phyloP scores from a whole-genome alignment of 2,329 filamentous ascomycete species.

The Coleophoma cylindrospora region DNA sequence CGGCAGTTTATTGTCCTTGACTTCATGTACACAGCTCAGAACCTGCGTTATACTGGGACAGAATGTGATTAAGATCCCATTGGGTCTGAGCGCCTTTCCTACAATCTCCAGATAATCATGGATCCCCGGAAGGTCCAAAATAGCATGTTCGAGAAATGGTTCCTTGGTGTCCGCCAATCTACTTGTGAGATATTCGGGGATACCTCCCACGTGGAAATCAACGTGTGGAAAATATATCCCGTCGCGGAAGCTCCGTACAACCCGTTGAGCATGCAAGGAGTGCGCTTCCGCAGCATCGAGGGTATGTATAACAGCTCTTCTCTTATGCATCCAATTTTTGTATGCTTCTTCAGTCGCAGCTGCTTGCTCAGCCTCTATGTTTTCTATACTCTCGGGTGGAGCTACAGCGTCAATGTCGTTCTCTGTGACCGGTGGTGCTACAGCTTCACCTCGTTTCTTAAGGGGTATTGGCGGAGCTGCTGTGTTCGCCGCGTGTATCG shows the following conservation, averaged over 20 bases:
- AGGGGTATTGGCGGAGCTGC: constrained; percentile 35
- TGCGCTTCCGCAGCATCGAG: constrained; percentile 61
- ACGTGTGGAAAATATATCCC: constrained; percentile 67
- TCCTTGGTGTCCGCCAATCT: constrained; percentile 40
- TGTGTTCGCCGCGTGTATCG: constrained; percentile 69
- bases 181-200: constrained; percentile 55
- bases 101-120: constrained; percentile 45
- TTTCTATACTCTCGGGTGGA: background rate
- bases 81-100: constrained; percentile 52
- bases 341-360: constrained; percentile 9
- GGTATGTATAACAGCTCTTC: constrained; percentile 69
- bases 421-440: background rate
- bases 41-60: constrained; percentile 77
- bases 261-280: constrained; percentile 57
- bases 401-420: background rate
- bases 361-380: background rate
- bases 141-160: constrained; percentile 66
- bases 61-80: constrained; percentile 66
- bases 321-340: constrained; percentile 27
- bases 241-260: constrained; percentile 61
- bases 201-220: constrained; percentile 67
- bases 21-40: constrained; percentile 52
- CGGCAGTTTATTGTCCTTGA: constrained; percentile 48
- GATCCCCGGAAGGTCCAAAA: constrained; percentile 68
- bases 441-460: constrained; percentile 10